Evolutionary conservation across 371 early-diverging fungal genomes (phyloP), one percentile per base, ranked within the genome.

Genomic region (Rhizopus microsporus): DNA sequence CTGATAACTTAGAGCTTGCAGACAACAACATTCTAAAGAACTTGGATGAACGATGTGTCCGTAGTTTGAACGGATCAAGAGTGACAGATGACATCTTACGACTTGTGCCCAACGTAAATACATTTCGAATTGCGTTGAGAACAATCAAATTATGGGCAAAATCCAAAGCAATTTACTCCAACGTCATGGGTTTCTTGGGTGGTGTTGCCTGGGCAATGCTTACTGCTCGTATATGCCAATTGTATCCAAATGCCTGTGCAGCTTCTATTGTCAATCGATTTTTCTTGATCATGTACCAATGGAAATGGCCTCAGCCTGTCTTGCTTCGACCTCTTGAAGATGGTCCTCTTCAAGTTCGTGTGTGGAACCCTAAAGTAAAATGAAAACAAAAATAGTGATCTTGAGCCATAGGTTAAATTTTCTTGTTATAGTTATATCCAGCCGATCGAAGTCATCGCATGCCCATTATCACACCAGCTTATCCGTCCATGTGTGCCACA

Each of bases 381-480:
- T 16, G 15, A n/a, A 13, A 16, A 32, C 7, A 33, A 31, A 9
- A 23, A 43, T 43, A 12, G 23, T 23, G 23, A 23, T 13, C 8
- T 46, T 33, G 32, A 15, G 9, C 30, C 12, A 34, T 8, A n/a
- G 44, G 3, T 39, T 13, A n/a, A 53, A 39, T 39, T 3, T 39
- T 39, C 10, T 39, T 39, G n/a, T 39, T n/a, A 35, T 69, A 87
- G 81, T 59, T 93, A 4, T 93, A 97, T 78, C 88, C 91, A 1
- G 76, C 87, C 7, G 99, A 99, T 70, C 83, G 81, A 59, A 86
- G 81, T 23, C 99, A 99, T 72, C 85, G 89, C 12, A 99, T 99
- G 99, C 99, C 99, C 3, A 93, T 99, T 48, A 99, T 99, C 61
- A 99, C 99, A 12, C 99, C 99, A 6, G 99, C 99, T 0, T 99